Percentiles rank a stretch among this genome's conserved stretches.
Evolutionary conservation across 2,329 filamentous ascomycete genomes (phyloP).

Genomic region (Arthrobotrys iridis): DNA sequence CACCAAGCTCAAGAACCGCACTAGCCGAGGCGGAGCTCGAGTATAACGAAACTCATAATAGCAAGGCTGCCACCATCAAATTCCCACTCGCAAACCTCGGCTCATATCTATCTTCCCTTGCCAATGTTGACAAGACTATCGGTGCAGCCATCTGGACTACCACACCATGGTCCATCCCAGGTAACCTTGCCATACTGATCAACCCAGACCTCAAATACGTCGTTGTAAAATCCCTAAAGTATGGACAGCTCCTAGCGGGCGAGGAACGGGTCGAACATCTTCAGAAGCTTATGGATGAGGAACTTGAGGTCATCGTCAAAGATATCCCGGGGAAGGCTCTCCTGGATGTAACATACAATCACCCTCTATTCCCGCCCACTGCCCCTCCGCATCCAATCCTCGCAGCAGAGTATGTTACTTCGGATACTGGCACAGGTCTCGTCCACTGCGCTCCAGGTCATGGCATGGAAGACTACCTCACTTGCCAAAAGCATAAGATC

Average conservation of each 20-base stretch:
- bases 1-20: conserved; percentile 78
- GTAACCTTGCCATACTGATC: conserved; percentile 88
- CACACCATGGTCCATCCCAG: conserved; percentile 95
- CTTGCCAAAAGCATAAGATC: conserved; percentile 76
- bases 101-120: conserved; percentile 58
- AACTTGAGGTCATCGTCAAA: conserved; percentile 66
- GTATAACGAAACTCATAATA: conserved; percentile 79
- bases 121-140: conserved; percentile 65
- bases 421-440: conserved; percentile 90
- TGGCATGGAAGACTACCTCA: conserved; percentile 94
- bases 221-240: conserved; percentile 69
- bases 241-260: conserved; percentile 76
- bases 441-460: conserved; percentile 95
- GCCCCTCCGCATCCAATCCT: conserved; percentile 75
- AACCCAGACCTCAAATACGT: conserved; percentile 78
- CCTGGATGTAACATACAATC: conserved; percentile 73
- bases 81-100: conserved; percentile 73
- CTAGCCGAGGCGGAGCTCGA: conserved; percentile 86
- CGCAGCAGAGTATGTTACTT: conserved; percentile 86
- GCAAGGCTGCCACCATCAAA: conserved; percentile 78
- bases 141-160: conserved; percentile 98
- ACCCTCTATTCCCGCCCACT: conserved; percentile 72
- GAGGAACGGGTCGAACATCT: conserved; percentile 72
- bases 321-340: conserved; percentile 74
- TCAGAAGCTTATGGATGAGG: conserved; percentile 66